Base-by-base conservation (phyloP, 805 yeast genomes). In the Candida schatavii region DNA sequence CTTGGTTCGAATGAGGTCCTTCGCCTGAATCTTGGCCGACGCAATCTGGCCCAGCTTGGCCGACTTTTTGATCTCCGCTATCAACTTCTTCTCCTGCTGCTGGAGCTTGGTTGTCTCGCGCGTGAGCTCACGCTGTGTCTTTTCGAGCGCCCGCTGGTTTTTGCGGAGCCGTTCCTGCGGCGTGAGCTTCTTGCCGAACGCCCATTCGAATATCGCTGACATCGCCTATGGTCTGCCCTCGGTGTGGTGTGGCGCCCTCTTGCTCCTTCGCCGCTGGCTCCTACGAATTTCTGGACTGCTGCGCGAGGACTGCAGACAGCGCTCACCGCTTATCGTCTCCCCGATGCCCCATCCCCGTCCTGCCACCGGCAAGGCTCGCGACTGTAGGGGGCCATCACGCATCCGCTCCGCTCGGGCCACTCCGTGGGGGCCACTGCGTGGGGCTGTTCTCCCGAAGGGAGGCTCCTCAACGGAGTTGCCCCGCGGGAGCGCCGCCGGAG, bases 151-250 rank as follows among this genome's bases (percentile, higher is more conserved):
- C 43, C 99, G 71, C 70, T 95, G 99, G 65, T 93, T 95, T 81
- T 81, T 91, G 48, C 97, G 81, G 59, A 93, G 78, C 61, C 89
- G 77, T 66, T 93, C 99, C 60, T 90, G 97, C 9, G 99, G 98
- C 37, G 98, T 88, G 48, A 85, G 68, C 59, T 84, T 79, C 74
- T 88, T 87, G 7, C 99, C 99, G 67, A 93, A 93, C 21, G 87
- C 88, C 98, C 98, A 93, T 56, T 90, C 95, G 50, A 93, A 78
- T 34, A 67, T 35, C 40, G 51, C 65, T 19, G 64, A 50, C 66
- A 61, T 61, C 35, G 36, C 26, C 19, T 13, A 23, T 23, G 17
- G 26, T 15, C 32, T 29, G n/a, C n/a, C n/a, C n/a, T n/a, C n/a
- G n/a, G n/a, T n/a, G n/a, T n/a, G n/a, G n/a, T n/a, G n/a, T n/a